Base-by-base conservation (phyloP, 2,329 filamentous ascomycete genomes). In the Graphilbum sp. region DNA sequence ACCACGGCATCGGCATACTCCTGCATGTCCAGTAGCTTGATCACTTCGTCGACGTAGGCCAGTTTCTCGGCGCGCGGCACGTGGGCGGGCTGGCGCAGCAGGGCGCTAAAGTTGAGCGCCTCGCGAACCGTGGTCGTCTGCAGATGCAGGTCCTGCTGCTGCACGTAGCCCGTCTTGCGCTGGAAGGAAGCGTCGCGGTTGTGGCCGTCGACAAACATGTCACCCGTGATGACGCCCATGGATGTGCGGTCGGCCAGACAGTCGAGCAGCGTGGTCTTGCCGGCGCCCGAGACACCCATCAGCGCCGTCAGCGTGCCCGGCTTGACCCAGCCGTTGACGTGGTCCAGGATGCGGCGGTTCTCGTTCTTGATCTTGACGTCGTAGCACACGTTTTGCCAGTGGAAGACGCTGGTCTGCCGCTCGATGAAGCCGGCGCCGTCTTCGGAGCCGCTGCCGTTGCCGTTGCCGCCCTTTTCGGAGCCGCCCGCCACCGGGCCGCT, bases 301-400 rank as follows among this genome's bases (percentile, higher is more conserved):
- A 93, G 66, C 31, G 85, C 86, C 15, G 86, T 94, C 38, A 92
- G 57, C 16, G 84, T 93, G 44, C 87, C 87, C 4, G 87, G 86
- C 57, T 92, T 90, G 43, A 94, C 85, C 82, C 84, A 94, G 24
- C 87, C 87, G 52, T 92, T 82, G 15, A 94, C 82, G 45, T 90
- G 66, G 49, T 94, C 79, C 42, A 95, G 62, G 50, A 95, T 81
- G 34, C 79, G 74, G n/a, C 85, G 72, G 2, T 67, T 61, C 49
- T 88, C 75, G 10, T 65, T 64, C 63, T 92, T 92, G 59, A 93
- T 87, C 56, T 83, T 79, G 56, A 76, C 63, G 41, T 75, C 67
- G 49, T 71, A 94, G 59, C 79, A 86, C 3, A 93, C 78, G 48
- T 88, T 69, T 46, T 78, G 70, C 85, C 85, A 93, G 51, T 86